Evolutionary conservation across 2,329 filamentous ascomycete species (phyloP), one percentile per base, ranked within the genome.

Genomic region (Colletotrichum shisoi): DNA sequence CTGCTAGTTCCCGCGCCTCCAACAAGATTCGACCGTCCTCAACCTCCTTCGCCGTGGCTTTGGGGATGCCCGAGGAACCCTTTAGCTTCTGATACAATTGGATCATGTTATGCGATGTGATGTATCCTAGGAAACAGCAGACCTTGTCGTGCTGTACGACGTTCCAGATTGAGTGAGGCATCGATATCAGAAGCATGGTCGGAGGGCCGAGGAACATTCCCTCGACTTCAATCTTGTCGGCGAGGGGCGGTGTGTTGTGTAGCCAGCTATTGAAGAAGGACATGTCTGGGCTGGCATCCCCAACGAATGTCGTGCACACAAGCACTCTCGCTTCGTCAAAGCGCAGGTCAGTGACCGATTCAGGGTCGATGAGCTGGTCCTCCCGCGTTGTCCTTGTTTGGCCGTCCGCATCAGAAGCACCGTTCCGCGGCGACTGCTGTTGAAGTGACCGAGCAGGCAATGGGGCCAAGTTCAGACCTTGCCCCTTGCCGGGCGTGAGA

Each of bases 121-220:
- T 85, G 70, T 87, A 87, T 39, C 88, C 88, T 52, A 90, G 73
- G 68, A 87, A 89, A 71, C 85, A 87, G 76, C 87, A 90, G 24
- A 89, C 87, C 72, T 89, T 89, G 70, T 89, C 87, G 68, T 88
- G 85, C 75, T 89, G 85, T 8, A 90, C 85, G 24, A 88, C 81
- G 70, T 84, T 87, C 86, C 87, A 90, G 15, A 90, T 81, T 5
- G 83, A 81, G 64, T 85, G 81, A 4, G 87, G 87, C 85, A 90
- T 89, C 4, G 87, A 89, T 61, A 90, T 87, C 37, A 90, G 78
- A 9, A 90, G 77, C 79, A 89, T 88, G 0, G 88, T 89, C 1
- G 87, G 87, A 0, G 87, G 87, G 0, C 87, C 88, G 19, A 89
- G 78, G 69, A 90, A 90, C 85, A 90, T 89, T 70, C 87, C 87